Evolutionary conservation across 306 rosid species (phyloP), one percentile per base, ranked within the genome.

Genomic region (Betula pendula): DNA sequence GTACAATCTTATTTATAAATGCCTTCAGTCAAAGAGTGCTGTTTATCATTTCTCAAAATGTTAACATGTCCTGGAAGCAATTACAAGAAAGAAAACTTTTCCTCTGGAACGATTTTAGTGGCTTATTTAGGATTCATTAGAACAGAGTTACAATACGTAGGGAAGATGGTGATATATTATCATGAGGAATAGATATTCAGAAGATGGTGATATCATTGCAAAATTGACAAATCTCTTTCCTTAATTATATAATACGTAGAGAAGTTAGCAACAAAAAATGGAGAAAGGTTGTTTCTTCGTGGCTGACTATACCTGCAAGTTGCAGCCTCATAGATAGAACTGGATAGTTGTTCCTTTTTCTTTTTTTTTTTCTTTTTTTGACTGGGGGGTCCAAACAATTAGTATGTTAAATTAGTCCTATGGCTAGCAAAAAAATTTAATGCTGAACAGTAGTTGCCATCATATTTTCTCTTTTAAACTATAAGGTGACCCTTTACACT

Each of bases 11-110:
- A 50, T 16, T 50, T 50, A 0, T 22, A 22, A 5, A 19, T 45
- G 27, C 51, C 31, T 24, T 45, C 16, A 24, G 53, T 69, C n/a
- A 20, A 22, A 24, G 6, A 15, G 45, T 47, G 58, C 50, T 77
- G 63, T 38, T 77, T 20, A 14, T 53, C 4, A 25, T 27, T 65
- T 68, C 51, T 35, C 14, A 48, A 76, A 47, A 48, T n/a, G 9
- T 47, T 75, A 44, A 42, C 62, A 35, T 72, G 49, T 75, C 51
- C 62, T 80, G 59, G 24, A 72, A 78, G 80, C 62, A 69, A 70
- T 29, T 47, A 70, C 55, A 73, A 65, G 9, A 15, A 62, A 31
- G 44, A 62, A 62, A 62, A 62, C 68, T 7, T 10, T 29, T 62
- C 44, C 10, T 62, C 40, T 17, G 27, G 20, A 2, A 60, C 29